Evolutionary conservation across 192 early-diverging fungal genomes (phyloP), one percentile per base, ranked within the genome.

Genomic region (Irineochytrium annulatum): DNA sequence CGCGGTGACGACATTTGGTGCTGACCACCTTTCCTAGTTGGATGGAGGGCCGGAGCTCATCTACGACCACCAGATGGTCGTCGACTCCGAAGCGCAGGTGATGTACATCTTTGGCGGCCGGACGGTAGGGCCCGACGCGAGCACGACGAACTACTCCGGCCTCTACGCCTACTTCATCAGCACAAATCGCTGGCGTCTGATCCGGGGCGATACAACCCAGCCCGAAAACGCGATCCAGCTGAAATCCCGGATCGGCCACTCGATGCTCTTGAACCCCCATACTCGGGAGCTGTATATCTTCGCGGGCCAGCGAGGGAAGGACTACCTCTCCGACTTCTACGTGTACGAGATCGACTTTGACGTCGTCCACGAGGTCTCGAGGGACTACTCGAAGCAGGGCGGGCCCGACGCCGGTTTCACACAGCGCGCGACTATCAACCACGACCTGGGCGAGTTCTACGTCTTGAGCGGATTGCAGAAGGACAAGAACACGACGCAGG

Each of bases 61-160:
- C 30, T 97, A 89, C 55, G 93, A 97, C 65, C 84, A 94, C 63
- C 93, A 98, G 78, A 92, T 98, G 91, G 85, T 86, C 51, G 72
- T 95, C 35, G 94, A 98, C 55, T 62, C 79, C 5, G 74, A 72
- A 16, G 76, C 79, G 37, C 70, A 72, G 53, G 79, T 82, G 8
- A 63, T 98, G 0, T 98, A 95, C 72, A 77, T 95, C 3, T 98
- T 96, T 78, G 95, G 95, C 43, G 95, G 95, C 55, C 74, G 89
- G 33, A 81, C 81, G 0, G 65, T 82, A 43, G 43, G 62, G 20
- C 77, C 77, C 16, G 90, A 91, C 60, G 59, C 77, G 19, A 77
- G 76, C 57, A 78, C 86, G 44, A 86, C 81, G 28, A 76, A 80
- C 8, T 95, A 91, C 73, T 90, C 90, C 52, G 95, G 95, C 0